Evolutionary conservation across 2,329 filamentous ascomycete genomes (phyloP).

Genomic region (Helminthosporium solani): DNA sequence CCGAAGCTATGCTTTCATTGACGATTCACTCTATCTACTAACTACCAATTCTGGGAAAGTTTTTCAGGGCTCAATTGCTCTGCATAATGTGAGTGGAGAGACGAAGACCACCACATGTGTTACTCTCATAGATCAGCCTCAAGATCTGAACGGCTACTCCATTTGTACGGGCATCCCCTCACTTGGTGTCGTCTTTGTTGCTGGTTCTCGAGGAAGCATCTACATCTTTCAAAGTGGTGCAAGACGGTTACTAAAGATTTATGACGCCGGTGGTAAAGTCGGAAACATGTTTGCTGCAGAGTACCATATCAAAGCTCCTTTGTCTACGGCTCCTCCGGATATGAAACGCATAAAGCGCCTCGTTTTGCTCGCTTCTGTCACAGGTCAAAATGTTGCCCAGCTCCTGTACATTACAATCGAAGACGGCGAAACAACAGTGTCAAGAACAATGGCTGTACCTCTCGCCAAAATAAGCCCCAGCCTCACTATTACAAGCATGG

Average conservation of each 20-base stretch:
- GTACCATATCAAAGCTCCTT: neutral
- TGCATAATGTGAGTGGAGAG: neutral
- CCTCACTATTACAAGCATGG: constrained; percentile 56
- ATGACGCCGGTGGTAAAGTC: constrained; percentile 40
- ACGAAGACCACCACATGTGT: constrained; percentile 17
- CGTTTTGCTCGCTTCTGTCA: constrained; percentile 41
- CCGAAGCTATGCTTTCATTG: constrained; percentile 65
- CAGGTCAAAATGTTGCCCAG: constrained; percentile 39
- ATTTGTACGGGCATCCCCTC: constrained; percentile 44
- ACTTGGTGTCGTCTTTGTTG: constrained; percentile 47
- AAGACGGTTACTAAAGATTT: constrained; percentile 24
- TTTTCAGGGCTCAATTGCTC: constrained; percentile 42
- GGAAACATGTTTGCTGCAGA: constrained; percentile 41
- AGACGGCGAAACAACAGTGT: constrained; percentile 1
- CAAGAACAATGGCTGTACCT: constrained; percentile 11
- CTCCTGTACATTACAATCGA: constrained; percentile 25
- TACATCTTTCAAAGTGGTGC: constrained; percentile 37
- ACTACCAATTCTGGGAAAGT: constrained; percentile 62
- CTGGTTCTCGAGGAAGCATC: constrained; percentile 48
- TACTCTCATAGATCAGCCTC: constrained; percentile 30
- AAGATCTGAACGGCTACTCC: constrained; percentile 52
- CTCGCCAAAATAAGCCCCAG: constrained; percentile 39
- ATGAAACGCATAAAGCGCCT: constrained; percentile 12
- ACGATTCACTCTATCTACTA: constrained; percentile 54
- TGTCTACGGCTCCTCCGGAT: neutral